These are phyloP conservation scores for Epichloe elymi DNA, from an alignment of 2,329 filamentous ascomycete species.

Conservation along the genomic window DNA sequence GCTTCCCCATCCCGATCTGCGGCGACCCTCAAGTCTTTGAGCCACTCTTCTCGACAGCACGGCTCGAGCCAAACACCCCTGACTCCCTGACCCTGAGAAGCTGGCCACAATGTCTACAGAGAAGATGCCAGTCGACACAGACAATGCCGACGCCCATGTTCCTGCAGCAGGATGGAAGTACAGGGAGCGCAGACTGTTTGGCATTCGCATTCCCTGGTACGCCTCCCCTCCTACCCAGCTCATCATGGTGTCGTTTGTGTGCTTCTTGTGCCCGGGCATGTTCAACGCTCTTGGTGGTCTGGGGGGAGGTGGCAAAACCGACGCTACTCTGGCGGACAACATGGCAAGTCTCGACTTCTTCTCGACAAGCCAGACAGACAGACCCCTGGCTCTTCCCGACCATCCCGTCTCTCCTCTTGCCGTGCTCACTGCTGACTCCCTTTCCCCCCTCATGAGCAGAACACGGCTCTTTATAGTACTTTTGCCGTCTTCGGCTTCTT, in stretches of 20 bases:
- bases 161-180: constrained; percentile 49
- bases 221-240: constrained; percentile 65
- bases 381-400: background rate
- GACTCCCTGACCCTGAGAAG: too few relatives aligned
- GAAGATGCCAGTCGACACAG: background rate
- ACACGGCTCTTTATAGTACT: constrained; percentile 56
- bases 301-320: constrained; percentile 37
- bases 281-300: constrained; percentile 55
- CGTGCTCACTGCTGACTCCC: background rate
- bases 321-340: constrained; percentile 30
- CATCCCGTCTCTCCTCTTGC: background rate
- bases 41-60: too few relatives aligned
- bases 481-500: constrained; percentile 55
- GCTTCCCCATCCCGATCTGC: too few relatives aligned
- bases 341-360: constrained; percentile 11
- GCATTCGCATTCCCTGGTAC: constrained; percentile 46
- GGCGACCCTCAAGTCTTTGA: too few relatives aligned
- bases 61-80: too few relatives aligned
- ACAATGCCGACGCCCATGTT: constrained; percentile 11
- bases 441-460: constrained; percentile 16
- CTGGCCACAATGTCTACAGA: constrained; percentile 1
- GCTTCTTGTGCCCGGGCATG: constrained; percentile 57
- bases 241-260: constrained; percentile 44
- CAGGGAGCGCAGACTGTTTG: constrained; percentile 29
- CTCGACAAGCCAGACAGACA: too few relatives aligned